Conservation (phyloP, 495 filamentous ascomycete genomes). For the Hyaloscypha hepaticicola region DNA sequence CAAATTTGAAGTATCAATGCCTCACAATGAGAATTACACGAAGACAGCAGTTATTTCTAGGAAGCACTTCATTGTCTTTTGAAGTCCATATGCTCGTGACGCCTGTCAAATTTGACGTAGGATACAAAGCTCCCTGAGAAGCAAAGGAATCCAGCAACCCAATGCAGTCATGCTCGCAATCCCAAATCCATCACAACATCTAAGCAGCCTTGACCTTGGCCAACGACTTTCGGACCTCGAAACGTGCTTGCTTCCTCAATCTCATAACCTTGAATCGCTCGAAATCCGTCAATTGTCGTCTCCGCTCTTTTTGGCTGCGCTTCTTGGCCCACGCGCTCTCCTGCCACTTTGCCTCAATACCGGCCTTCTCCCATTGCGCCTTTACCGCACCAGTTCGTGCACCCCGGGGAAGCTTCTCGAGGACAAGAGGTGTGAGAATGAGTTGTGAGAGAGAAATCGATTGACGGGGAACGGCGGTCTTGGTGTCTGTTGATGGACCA, state of each 20-base stretch:
- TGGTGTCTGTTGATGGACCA: slow-evolving; percentile 76
- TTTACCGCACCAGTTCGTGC: slow-evolving; percentile 79
- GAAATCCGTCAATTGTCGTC: slow-evolving; percentile 92
- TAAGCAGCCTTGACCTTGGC: slow-evolving; percentile 33
- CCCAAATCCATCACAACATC: slow-evolving; percentile 27
- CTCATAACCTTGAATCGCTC: slow-evolving; percentile 99
- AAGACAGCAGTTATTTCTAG: slow-evolving; percentile 11
- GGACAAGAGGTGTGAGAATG: slow-evolving; percentile 86
- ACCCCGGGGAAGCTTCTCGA: slow-evolving; percentile 83
- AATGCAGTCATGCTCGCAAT: slow-evolving; percentile 32
- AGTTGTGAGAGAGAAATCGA: slow-evolving; percentile 73
- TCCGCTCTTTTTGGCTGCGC: slow-evolving; percentile 75
- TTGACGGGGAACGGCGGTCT: slow-evolving; percentile 79
- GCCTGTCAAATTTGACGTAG: slow-evolving; percentile 36
- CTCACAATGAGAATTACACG: too few relatives aligned
- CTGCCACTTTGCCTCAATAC: slow-evolving; percentile 88
- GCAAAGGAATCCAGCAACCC: slow-evolving; percentile 37
- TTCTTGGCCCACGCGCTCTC: slow-evolving; percentile 89
- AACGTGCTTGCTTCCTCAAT: slow-evolving; percentile 96
- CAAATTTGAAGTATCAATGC: neutral
- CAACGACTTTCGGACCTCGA: slow-evolving; percentile 90
- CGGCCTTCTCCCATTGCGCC: slow-evolving; percentile 80
- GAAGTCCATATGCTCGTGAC: slow-evolving; percentile 36
- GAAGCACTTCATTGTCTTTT: slow-evolving; percentile 30
- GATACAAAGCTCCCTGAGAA: slow-evolving; percentile 34